phyloP scores from a whole-genome alignment of 257 asterid species.

The Forsythia suspensa region DNA sequence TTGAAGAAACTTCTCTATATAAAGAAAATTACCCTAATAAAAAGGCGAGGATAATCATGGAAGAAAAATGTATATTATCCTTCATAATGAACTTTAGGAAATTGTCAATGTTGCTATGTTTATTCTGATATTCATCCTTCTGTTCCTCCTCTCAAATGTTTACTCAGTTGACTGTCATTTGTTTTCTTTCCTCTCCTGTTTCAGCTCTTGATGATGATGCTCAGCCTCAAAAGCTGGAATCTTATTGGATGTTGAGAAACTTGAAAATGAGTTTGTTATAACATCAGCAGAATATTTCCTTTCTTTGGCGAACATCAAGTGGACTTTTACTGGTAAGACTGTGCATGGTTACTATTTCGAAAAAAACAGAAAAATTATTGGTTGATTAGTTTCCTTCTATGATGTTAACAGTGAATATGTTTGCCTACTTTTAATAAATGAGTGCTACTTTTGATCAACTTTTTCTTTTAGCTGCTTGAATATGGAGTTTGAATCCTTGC shows the following conservation, averaged over 20 bases:
- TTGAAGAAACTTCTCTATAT: slow-evolving; percentile 44
- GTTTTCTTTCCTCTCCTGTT: slow-evolving; percentile 17
- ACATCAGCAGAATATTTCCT: slow-evolving; percentile 74
- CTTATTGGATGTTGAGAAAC: slow-evolving; percentile 75
- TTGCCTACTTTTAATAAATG: background rate
- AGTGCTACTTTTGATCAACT: slow-evolving; percentile 4
- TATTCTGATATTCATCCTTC: slow-evolving; percentile 13
- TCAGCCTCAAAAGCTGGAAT: slow-evolving; percentile 50
- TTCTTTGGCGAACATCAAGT: slow-evolving; percentile 63
- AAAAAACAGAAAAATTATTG: background rate
- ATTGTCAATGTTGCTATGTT: slow-evolving; percentile 15
- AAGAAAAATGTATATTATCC: slow-evolving; percentile 54
- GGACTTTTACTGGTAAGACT: slow-evolving; percentile 67
- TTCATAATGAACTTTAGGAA: slow-evolving; percentile 14
- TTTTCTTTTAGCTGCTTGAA: slow-evolving; percentile 12
- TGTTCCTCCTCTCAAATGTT: slow-evolving; percentile 2
- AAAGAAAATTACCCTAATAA: slow-evolving; percentile 72
- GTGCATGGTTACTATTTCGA: slow-evolving; percentile 1
- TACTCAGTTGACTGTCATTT: background rate
- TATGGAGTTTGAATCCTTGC: slow-evolving; percentile 16
- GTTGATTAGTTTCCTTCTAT: background rate
- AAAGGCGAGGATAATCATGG: slow-evolving; percentile 67
- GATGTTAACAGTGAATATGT: background rate
- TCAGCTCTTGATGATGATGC: slow-evolving; percentile 62
- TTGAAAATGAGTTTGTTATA: slow-evolving; percentile 80